Evolutionary conservation across 495 filamentous ascomycete species (phyloP).

Genomic region (Neurospora africana): DNA sequence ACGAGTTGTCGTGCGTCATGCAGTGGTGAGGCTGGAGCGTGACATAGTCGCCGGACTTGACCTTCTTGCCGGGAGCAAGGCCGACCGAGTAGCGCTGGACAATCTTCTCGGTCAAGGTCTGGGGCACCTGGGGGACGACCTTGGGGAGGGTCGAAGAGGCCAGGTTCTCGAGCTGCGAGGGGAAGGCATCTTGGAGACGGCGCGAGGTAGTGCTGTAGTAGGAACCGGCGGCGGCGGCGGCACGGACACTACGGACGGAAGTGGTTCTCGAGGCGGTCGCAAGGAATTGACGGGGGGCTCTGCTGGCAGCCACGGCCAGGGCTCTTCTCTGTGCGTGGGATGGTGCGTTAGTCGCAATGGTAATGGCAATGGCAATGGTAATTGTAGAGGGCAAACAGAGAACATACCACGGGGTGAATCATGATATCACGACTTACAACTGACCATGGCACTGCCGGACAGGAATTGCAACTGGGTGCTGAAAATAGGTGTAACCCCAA

Average conservation of each 20-base stretch:
- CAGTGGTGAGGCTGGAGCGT: slow-evolving; percentile 61
- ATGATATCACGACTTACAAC: slow-evolving; percentile 6
- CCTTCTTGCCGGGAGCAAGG: slow-evolving; percentile 58
- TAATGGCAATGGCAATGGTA: not conserved
- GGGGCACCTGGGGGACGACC: slow-evolving; percentile 28
- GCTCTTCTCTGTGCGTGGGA: slow-evolving; percentile 17
- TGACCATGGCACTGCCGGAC: slow-evolving; percentile 5
- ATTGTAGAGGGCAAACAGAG: not conserved
- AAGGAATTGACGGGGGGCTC: slow-evolving; percentile 11
- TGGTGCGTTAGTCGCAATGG: not conserved
- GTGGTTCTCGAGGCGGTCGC: slow-evolving; percentile 3
- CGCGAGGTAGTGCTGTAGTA: slow-evolving; percentile 17
- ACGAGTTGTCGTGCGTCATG: slow-evolving; percentile 94
- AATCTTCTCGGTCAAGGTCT: slow-evolving; percentile 90
- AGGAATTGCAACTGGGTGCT: not conserved
- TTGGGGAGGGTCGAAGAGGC: slow-evolving; percentile 1
- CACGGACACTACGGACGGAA: slow-evolving; percentile 2
- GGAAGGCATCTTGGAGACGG: slow-evolving; percentile 17
- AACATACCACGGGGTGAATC: slow-evolving; percentile 17
- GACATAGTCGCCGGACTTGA: slow-evolving; percentile 73
- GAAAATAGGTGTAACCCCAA: not conserved
- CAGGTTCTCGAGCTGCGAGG: slow-evolving; percentile 17
- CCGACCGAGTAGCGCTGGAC: slow-evolving; percentile 69
- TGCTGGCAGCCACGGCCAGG: slow-evolving; percentile 18
- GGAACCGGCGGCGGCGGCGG: not conserved